Evolutionary conservation across 225 moss, liverwort and hornwort species (phyloP).

Genomic region (Marchantia paleacea): DNA sequence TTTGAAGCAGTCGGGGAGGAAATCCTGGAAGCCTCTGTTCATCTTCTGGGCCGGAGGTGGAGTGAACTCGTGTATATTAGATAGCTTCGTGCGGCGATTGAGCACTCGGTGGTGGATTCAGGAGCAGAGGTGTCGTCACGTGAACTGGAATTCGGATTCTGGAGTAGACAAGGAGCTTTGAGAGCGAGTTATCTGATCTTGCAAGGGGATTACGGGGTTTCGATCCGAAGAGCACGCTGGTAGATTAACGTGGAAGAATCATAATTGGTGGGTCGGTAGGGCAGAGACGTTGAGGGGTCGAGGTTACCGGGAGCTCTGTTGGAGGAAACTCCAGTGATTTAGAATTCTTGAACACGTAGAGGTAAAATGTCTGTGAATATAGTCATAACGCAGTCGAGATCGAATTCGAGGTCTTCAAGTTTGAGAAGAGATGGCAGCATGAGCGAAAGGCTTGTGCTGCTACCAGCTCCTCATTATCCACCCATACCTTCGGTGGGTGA

Average conservation of each 20-base stretch:
- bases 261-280: too few relatives aligned
- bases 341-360: not conserved
- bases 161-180: not conserved
- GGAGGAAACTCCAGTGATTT: not conserved
- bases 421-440: slow-evolving; percentile 23
- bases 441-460: slow-evolving; percentile 36
- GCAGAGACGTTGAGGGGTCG: too few relatives aligned
- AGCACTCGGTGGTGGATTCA: too few relatives aligned
- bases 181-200: not conserved
- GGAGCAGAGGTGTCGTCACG: too few relatives aligned
- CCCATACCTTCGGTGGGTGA: slow-evolving; percentile 48
- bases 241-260: too few relatives aligned
- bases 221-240: not conserved
- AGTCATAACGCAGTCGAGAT: slow-evolving; percentile 23
- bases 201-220: not conserved
- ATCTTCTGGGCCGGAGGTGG: not conserved
- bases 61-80: not conserved
- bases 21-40: not conserved
- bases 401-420: slow-evolving; percentile 16
- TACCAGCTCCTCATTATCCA: slow-evolving; percentile 78
- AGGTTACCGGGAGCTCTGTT: not conserved
- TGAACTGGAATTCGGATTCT: not conserved
- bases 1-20: not conserved
- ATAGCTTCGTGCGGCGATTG: too few relatives aligned
- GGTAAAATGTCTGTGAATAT: slow-evolving; percentile 34